Evolutionary conservation across 192 early-diverging fungal genomes (phyloP), one percentile per base, ranked within the genome.

Genomic region (Rhizophagus prolifer): DNA sequence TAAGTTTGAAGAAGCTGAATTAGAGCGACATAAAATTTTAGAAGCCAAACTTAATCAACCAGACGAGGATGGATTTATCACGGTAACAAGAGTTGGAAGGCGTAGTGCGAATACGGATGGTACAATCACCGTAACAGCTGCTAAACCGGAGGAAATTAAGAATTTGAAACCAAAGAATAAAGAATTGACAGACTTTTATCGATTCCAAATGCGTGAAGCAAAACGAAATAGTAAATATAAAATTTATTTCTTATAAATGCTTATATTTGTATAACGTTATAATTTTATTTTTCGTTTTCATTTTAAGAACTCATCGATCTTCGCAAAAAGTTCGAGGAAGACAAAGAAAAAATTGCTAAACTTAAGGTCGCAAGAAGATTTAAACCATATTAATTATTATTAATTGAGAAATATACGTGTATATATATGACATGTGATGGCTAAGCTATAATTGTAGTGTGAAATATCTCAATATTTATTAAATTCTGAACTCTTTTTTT

Each of bases 41-140:
- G 78, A 86, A 76, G 88, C 87, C 64, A 79, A 87, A 60, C 90
- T 88, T 67, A 95, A 95, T 79, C 82, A 91, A 79, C 92, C 94
- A 71, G 96, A 98, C 74, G 95, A 93, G 28, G 96, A 98, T 81
- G 96, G 96, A 16, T 98, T 98, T 80, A 88, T 95, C 19, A 87
- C 92, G 6, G 96, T 98, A 47, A 89, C 90, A 9, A 86, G 92
- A 38, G 85, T 88, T 12, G 92, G 89, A 13, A 86, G 85, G 25
- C 79, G 86, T n/a, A 92, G 88, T 28, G 82, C 84, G 8, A 93
- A 94, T 79, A 84, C 83, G 8, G 92, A 94, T 78, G 92, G 91
- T n/a, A 80, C 82, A 12, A 92, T 88, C 62, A 86, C 86, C 8
- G 85, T 89, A 25, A 84, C 85, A 3, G 91, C 88, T 4, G 88